Base-by-base conservation (phyloP, 129 eudicot genomes). In the Artemisia annua region DNA sequence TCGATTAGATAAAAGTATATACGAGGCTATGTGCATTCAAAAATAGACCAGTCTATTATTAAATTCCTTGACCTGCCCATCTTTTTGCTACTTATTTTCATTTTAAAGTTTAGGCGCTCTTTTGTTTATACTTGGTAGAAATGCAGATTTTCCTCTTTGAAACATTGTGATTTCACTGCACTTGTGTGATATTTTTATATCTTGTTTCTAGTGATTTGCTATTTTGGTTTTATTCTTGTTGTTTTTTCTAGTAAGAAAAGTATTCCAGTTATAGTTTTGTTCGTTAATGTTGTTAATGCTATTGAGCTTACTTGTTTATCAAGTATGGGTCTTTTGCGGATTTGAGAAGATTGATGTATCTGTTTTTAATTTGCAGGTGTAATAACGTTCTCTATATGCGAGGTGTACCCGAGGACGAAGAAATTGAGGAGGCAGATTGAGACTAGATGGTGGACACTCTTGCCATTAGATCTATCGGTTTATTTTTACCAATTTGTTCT, bases 361-460 rank as follows among this genome's bases (percentile, higher is more conserved):
- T 48, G 35, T 71, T 12, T 51, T 43, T 22, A 65, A 26, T 84
- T 13, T 75, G 72, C 86, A 93, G 98, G 83, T 93, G 98, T 43
- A 93, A 93, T 58, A 93, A 93, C 48, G 98, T 93, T 69, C 90
- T 93, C 48, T 87, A 93, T 72, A 71, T 93, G 44, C 91, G 97
- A 22, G 98, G 98, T 35, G 98, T 93, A 32, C 98, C 98, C 7
- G 98, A 93, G 74, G 98, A 93, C 83, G 98, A 93, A 64, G 98
- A 89, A 49, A 77, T 93, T 57, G 98, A 87, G 70, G 96, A 93
- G 7, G 98, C 88, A 7, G 98, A 90, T 1, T 87, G 79, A 2
- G 91, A 90, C 50, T 87, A 82, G 78, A 22, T 56, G 66, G 58
- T 43, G 66, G 22, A 44, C n/a, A 14, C 16, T 43, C 50, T 7